These are phyloP conservation scores for Cucumis cinereus DNA, from an alignment of 306 rosid species.

Conservation along the genomic window DNA sequence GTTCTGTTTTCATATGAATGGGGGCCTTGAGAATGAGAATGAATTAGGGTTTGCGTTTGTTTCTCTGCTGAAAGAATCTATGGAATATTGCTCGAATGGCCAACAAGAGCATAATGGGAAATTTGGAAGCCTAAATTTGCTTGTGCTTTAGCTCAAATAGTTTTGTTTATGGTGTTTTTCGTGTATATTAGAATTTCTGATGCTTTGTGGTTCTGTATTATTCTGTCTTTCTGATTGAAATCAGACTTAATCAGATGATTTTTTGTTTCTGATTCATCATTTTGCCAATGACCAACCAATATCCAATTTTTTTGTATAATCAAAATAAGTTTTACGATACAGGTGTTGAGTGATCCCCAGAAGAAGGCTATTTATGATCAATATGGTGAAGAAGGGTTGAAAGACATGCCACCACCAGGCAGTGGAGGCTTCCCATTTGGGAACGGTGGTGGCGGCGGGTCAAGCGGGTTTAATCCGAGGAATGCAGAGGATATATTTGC, in stretches of 20 bases:
- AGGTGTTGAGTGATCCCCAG: slow-evolving; percentile 87
- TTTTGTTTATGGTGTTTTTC: background rate
- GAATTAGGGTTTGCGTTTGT: background rate
- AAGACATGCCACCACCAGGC: slow-evolving; percentile 68
- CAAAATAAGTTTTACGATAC: slow-evolving; percentile 12
- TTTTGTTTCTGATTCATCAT: background rate
- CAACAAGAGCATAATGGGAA: background rate
- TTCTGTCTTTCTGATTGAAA: background rate
- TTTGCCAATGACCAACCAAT: background rate
- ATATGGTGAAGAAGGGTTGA: slow-evolving; percentile 83
- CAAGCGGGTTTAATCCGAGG: slow-evolving; percentile 70
- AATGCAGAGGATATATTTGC: slow-evolving; percentile 94
- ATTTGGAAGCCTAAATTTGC: background rate
- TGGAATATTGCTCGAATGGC: background rate
- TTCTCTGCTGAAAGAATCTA: background rate
- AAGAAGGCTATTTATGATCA: slow-evolving; percentile 68
- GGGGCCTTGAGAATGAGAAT: background rate
- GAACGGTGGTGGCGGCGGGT: slow-evolving; percentile 22
- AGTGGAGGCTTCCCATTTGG: slow-evolving; percentile 30
- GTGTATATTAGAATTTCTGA: background rate
- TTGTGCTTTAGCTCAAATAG: background rate
- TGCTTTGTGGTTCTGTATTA: background rate
- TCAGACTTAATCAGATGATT: background rate
- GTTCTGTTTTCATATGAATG: background rate
- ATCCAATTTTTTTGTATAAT: background rate